Evolutionary conservation across 108 stramenopile species (phyloP), one percentile per base, ranked within the genome.

Genomic region (Fragilaria crotonensis): DNA sequence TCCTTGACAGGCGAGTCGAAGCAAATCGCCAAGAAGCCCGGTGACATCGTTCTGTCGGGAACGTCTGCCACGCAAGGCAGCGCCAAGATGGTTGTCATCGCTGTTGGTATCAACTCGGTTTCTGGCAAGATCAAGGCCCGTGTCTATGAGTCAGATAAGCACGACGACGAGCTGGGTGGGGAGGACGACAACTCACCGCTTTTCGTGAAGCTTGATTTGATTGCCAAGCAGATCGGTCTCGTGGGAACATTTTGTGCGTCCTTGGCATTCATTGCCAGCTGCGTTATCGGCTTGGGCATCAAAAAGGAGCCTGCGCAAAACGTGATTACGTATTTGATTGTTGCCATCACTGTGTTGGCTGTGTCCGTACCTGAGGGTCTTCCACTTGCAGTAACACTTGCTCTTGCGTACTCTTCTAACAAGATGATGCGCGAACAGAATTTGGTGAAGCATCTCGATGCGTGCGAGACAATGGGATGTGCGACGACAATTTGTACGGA

Each of bases 401-500:
- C 96, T 4, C 73, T 99, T 20, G 94, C 96, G 4, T 97, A 86
- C 60, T 90, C 89, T 14, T 92, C 87, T 22, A 81, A 80, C 48
- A 86, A 89, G 64, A 98, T 98, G 97, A 93, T 80, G 76, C 78
- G 75, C 46, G 96, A 97, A 49, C 85, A 95, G 60, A 97, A 96
- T 68, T 78, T 97, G 45, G 95, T 99, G 36, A 96, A 94, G 57
- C 83, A 94, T 52, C 73, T 99, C 54, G 92, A 94, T 52, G 96
- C 96, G 19, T 99, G 98, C 67, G 98, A 99, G 73, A 99, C 98
- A 28, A 99, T 99, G 98, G 98, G 98, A 32, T 96, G 89, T 74
- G 98, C 98, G 18, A 98, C 98, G 1, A 97, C 93, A 54, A 98
- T 99, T 64, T 99, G 98, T 68, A 94, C 95, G 20, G 98, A 98